Base-by-base conservation (phyloP, 129 eudicot species). In the Arctium minus region DNA sequence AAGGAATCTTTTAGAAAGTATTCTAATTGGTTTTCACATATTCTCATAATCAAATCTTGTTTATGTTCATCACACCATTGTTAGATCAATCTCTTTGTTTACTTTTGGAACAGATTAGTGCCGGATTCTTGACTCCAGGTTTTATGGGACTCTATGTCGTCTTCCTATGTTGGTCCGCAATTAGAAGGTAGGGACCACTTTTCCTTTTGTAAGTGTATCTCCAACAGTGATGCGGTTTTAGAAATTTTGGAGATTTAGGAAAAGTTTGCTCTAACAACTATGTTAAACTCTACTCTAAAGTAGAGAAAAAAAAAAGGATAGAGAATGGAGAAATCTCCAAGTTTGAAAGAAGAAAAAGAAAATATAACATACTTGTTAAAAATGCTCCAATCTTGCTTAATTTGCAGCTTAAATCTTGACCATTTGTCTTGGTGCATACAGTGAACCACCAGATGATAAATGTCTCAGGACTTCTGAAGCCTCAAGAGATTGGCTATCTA, bases 111-210 rank as follows among this genome's bases (percentile, higher is more conserved):
- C 89, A 93, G 97, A 88, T 91, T 75, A 84, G 70, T 40, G 87
- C 91, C 8, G 96, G 96, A 31, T 89, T 91, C 83, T 82, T 93
- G 85, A 90, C 96, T 81, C 97, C 96, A 31, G 97, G 97, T 27
- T 78, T 93, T 39, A 91, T 93, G 97, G 97, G 97, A 44, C 92
- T 93, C 17, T 93, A 93, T 74, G 70, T 93, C 1, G 97, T 91
- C 81, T 93, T 91, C 80, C 92, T 93, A 69, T 93, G 97, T 80
- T 93, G 97, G 97, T 93, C 96, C n/a, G 97, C 97, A 13, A 88
- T 93, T 46, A 89, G 97, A 91, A 93, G 97, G 97, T 72, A 88
- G 33, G 4, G 4, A 32, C 56, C 33, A 30, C 22, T 36, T n/a
- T 32, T 42, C 2, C 42, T 86, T 50, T 70, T 31, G n/a, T 5